phyloP scores from a whole-genome alignment of 1,284 basidiomycete species.

The Microbotryum intermedium region DNA sequence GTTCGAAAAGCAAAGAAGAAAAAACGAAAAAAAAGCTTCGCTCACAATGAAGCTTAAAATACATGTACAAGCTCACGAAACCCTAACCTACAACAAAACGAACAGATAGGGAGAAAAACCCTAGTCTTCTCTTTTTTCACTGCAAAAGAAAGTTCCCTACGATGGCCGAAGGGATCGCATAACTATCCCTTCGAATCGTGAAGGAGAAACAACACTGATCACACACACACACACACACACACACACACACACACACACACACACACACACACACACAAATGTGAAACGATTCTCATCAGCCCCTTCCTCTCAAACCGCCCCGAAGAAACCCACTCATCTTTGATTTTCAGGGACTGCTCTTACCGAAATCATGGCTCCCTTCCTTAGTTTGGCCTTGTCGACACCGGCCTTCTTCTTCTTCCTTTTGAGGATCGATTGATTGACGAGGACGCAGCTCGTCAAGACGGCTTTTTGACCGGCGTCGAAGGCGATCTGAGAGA shows the following conservation, averaged over 20 bases:
- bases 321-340: slow-evolving; percentile 18
- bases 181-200: slow-evolving; percentile 20
- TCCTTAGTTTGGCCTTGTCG: slow-evolving; percentile 34
- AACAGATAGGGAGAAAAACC: too few species aligned
- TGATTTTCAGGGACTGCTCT: slow-evolving; percentile 11
- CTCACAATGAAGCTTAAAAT: too few species aligned
- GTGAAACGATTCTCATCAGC: slow-evolving; percentile 57
- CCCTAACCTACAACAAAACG: neutral
- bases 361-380: slow-evolving; percentile 5
- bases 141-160: neutral
- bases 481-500: slow-evolving; percentile 71
- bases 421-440: slow-evolving; percentile 17
- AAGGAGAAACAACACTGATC: neutral
- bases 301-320: slow-evolving; percentile 7
- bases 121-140: neutral
- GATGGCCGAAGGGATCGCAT: slow-evolving; percentile 16
- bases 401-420: slow-evolving; percentile 37
- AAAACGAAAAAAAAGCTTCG: too few species aligned
- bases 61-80: too few species aligned
- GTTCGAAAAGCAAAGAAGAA: too few species aligned
- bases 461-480: slow-evolving; percentile 71
- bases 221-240: too few species aligned
- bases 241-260: slow-evolving; percentile 18
- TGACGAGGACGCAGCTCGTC: slow-evolving; percentile 73
- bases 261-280: slow-evolving; percentile 61